Conservation (phyloP, 192 early-diverging fungal genomes). For the Phlyctochytrium planicorne region DNA sequence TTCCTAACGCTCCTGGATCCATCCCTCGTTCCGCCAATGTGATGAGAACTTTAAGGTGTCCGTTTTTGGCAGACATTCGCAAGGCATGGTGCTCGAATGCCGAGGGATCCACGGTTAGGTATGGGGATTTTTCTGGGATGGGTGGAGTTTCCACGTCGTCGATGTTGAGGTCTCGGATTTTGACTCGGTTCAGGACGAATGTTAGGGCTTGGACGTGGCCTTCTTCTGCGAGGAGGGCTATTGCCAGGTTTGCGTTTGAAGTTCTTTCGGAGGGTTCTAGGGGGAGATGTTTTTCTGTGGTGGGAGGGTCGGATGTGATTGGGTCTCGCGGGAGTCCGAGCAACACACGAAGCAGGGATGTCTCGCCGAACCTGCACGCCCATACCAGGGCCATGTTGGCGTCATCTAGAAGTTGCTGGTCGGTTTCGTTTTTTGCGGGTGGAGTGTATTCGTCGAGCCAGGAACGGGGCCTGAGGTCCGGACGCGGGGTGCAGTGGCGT, state of each 20-base stretch:
- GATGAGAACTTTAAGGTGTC: not conserved
- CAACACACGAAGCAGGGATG: not conserved
- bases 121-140: too few relatives aligned
- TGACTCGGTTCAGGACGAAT: not conserved
- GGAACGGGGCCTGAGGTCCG: too few relatives aligned
- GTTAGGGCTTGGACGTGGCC: not conserved
- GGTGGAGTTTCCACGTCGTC: too few relatives aligned
- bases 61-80: not conserved
- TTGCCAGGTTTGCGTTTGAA: not conserved
- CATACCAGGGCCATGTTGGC: not conserved
- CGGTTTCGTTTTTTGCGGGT: not conserved
- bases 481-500: too few relatives aligned
- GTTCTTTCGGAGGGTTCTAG: not conserved
- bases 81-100: not conserved
- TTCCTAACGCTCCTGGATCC: not conserved
- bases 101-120: not conserved
- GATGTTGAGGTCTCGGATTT: too few relatives aligned
- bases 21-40: not conserved
- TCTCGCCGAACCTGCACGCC: not conserved
- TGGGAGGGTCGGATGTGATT: not conserved
- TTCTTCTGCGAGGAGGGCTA: not conserved
- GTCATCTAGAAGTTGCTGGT: too few relatives aligned
- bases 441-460: not conserved
- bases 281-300: not conserved
- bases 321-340: not conserved